Evolutionary conservation across 495 filamentous ascomycete species (phyloP).

Genomic region (Xylaria curta): DNA sequence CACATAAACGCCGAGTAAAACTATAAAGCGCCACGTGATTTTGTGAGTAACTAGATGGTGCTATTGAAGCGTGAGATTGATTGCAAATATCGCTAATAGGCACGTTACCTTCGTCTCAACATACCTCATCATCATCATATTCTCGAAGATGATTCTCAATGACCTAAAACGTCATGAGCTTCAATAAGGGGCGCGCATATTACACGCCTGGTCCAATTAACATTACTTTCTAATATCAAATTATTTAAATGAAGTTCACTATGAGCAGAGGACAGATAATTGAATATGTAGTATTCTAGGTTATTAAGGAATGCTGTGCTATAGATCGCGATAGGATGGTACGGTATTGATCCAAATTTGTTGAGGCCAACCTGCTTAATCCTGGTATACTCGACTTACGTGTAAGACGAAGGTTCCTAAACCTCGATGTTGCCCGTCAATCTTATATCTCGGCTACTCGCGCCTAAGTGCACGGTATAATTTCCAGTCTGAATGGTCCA

Average conservation of each 20-base stretch:
- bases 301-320: background rate
- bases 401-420: conserved; percentile 18
- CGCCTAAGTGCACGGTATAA: conserved; percentile 53
- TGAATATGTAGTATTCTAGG: too few species aligned
- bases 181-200: background rate
- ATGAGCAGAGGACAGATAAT: background rate
- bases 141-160: background rate
- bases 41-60: background rate
- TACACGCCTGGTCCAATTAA: background rate
- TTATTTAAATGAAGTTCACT: background rate
- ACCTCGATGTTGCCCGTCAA: conserved; percentile 37
- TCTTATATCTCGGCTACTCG: conserved; percentile 57
- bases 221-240: background rate
- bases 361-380: background rate
- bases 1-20: background rate
- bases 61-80: background rate
- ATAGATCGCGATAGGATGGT: background rate
- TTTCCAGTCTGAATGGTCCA: conserved; percentile 70
- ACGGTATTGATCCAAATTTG: background rate
- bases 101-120: background rate
- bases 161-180: background rate
- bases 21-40: background rate
- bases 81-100: background rate
- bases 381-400: background rate
- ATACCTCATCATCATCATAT: background rate